Conservation (phyloP, 2,329 filamentous ascomycete species). For the Microascus cirrosus region DNA sequence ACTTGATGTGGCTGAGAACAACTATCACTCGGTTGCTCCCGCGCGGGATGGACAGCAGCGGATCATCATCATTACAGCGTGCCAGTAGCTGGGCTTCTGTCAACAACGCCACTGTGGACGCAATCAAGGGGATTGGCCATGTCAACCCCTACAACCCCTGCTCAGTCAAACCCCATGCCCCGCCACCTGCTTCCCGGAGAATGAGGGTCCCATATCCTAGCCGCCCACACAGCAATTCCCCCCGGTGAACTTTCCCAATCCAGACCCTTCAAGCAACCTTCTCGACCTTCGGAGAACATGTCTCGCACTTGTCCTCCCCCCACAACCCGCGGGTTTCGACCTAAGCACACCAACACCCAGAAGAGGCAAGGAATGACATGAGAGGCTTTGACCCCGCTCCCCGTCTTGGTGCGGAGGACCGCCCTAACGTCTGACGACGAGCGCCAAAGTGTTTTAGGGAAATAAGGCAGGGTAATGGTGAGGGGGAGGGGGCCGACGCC, state of each 20-base stretch:
- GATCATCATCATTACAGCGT: neutral
- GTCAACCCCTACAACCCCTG: neutral
- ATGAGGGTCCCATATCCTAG: neutral
- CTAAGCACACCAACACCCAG: neutral
- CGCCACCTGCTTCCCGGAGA: neutral
- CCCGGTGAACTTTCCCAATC: neutral
- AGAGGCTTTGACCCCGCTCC: neutral
- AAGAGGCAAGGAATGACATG: neutral
- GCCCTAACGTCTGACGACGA: neutral
- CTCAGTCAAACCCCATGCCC: neutral
- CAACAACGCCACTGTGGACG: neutral
- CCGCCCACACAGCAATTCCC: neutral
- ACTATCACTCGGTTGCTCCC: neutral
- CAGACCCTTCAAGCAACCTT: neutral
- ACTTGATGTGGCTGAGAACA: too few species aligned
- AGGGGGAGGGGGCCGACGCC: neutral
- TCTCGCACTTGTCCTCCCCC: neutral
- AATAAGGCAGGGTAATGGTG: slow-evolving; percentile 6
- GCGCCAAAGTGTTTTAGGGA: slow-evolving; percentile 6
- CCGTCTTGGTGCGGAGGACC: neutral
- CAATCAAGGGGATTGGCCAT: neutral
- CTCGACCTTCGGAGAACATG: neutral
- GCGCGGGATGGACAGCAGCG: neutral
- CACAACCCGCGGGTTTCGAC: neutral
- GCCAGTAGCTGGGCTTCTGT: neutral